phyloP scores from a whole-genome alignment of 495 filamentous ascomycete genomes.

The Cercophora samala region DNA sequence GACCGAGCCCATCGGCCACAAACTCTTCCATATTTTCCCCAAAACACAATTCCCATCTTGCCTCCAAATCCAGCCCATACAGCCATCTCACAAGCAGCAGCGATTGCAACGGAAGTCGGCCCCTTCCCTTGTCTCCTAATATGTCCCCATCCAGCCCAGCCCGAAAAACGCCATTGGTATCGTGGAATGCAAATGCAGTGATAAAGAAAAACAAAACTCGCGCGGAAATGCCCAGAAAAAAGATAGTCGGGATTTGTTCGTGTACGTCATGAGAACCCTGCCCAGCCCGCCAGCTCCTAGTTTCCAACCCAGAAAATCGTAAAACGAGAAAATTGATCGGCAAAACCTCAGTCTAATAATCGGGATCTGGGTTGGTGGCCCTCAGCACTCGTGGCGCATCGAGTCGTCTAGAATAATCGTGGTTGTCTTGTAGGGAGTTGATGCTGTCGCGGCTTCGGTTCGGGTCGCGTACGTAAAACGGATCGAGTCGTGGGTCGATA shows the following conservation, averaged over 20 bases:
- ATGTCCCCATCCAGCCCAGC: not conserved
- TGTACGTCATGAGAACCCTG: conserved; percentile 24
- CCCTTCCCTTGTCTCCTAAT: not conserved
- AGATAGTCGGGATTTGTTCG: conserved; percentile 10
- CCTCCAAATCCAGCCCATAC: not conserved
- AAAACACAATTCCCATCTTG: not conserved
- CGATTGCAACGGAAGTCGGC: not conserved
- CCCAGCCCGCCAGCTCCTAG: not conserved
- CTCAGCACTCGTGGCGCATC: conserved; percentile 45
- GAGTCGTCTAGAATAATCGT: conserved; percentile 52
- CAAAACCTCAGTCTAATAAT: conserved; percentile 9
- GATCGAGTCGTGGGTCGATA: conserved; percentile 55
- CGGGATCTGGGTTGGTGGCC: conserved; percentile 52
- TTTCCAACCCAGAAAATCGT: conserved; percentile 6
- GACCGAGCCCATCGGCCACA: not conserved
- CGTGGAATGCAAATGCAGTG: conserved; percentile 27
- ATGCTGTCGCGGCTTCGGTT: conserved; percentile 54
- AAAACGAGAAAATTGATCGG: not conserved
- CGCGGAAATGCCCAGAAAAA: conserved; percentile 19
- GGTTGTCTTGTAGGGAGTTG: conserved; percentile 53
- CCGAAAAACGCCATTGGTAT: conserved; percentile 34
- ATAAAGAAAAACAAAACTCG: conserved; percentile 11
- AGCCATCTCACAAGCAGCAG: not conserved
- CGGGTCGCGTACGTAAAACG: conserved; percentile 46
- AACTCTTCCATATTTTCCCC: not conserved